phyloP scores from a whole-genome alignment of 768 basidiomycete genomes.

The Pleurotus platypus region DNA sequence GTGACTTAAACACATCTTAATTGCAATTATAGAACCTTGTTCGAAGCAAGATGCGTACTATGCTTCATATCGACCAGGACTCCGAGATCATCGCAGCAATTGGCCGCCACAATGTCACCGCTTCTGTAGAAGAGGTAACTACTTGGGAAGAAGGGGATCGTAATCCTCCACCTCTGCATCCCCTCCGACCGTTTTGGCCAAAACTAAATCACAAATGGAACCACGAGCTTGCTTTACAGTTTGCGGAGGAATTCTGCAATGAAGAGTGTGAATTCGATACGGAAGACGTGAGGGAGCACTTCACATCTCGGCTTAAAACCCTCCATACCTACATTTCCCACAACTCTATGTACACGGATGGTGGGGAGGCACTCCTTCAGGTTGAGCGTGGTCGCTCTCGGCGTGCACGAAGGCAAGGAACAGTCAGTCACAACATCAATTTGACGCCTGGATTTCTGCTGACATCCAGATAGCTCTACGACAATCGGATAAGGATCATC shows the following conservation, averaged over 20 bases:
- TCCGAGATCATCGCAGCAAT: background rate
- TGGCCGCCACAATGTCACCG: background rate
- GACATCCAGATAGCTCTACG: background rate
- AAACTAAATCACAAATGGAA: background rate
- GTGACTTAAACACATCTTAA: too few species aligned
- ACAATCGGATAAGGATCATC: background rate
- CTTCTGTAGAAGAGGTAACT: background rate
- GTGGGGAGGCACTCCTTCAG: background rate
- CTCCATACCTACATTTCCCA: background rate
- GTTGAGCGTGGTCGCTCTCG: too few species aligned
- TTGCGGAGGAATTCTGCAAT: background rate
- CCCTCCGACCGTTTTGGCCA: background rate
- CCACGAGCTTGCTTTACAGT: background rate
- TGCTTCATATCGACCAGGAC: background rate
- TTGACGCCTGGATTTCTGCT: too few species aligned
- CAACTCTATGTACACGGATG: background rate
- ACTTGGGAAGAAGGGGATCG: background rate
- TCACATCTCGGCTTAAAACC: background rate
- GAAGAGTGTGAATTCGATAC: background rate
- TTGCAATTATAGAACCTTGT: too few species aligned
- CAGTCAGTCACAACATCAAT: too few species aligned
- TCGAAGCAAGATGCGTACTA: too few species aligned
- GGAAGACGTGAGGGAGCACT: background rate
- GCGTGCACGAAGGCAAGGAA: too few species aligned
- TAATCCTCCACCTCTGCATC: background rate